These are phyloP conservation scores for Aspergillus tamarii DNA, from an alignment of 2,329 filamentous ascomycete species.

Conservation along the genomic window DNA sequence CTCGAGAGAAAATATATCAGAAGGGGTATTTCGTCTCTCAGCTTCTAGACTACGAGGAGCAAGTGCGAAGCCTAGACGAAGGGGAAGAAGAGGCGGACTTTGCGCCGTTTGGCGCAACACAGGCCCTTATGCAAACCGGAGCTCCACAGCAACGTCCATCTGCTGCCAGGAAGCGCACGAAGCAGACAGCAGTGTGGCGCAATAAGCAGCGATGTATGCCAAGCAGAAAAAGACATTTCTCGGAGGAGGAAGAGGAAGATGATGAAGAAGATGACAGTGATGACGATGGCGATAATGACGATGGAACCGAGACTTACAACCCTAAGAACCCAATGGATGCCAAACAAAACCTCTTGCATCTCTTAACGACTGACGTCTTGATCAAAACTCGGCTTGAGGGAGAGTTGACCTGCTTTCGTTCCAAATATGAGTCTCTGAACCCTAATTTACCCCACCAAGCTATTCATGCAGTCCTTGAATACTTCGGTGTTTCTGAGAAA, in stretches of 20 bases:
- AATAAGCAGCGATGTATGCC: too few species aligned
- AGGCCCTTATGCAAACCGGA: neutral
- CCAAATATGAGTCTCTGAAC: constrained; percentile 14
- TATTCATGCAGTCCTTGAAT: constrained; percentile 11
- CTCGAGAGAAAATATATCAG: constrained; percentile 9
- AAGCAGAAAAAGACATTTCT: neutral
- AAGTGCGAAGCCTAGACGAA: constrained; percentile 5
- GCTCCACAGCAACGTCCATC: neutral
- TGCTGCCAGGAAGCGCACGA: neutral
- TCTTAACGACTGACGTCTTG: constrained; percentile 12
- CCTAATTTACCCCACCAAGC: constrained; percentile 11
- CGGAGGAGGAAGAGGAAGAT: neutral
- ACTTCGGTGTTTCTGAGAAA: constrained; percentile 16
- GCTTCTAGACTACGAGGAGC: constrained; percentile 8
- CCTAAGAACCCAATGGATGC: constrained; percentile 13
- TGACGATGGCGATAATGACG: neutral
- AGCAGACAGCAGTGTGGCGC: neutral
- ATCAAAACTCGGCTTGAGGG: constrained; percentile 16
- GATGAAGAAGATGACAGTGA: neutral
- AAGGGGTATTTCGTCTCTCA: constrained; percentile 18
- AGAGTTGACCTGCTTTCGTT: constrained; percentile 16
- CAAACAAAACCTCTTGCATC: constrained; percentile 17
- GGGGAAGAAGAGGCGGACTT: constrained; percentile 15
- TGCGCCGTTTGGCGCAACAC: neutral
- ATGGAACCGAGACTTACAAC: neutral